phyloP scores from a whole-genome alignment of 495 filamentous ascomycete species.

The Talaromyces proteolyticus region DNA sequence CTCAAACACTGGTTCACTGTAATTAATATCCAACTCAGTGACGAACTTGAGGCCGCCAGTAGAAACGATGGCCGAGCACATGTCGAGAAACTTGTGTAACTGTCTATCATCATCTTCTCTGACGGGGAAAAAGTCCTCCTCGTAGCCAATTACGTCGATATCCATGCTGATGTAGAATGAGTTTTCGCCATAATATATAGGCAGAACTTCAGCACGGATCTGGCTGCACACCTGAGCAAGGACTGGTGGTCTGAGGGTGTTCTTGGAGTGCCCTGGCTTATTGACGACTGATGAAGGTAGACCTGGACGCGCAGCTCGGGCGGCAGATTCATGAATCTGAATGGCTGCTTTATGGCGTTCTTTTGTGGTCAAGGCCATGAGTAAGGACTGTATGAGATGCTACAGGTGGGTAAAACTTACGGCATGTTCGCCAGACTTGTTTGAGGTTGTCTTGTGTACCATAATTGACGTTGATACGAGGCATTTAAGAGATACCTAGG shows the following conservation, averaged over 20 bases:
- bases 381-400: background rate
- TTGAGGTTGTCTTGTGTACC: background rate
- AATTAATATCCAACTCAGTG: background rate
- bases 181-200: background rate
- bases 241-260: constrained; percentile 1
- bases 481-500: background rate
- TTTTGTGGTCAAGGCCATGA: background rate
- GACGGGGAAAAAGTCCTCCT: background rate
- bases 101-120: background rate
- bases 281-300: background rate
- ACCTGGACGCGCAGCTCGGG: background rate
- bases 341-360: background rate
- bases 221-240: background rate
- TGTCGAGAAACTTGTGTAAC: background rate
- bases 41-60: background rate
- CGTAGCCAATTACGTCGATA: background rate
- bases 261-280: background rate
- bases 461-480: background rate
- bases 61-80: background rate
- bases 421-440: background rate
- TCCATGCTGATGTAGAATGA: background rate
- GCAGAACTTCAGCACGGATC: constrained; percentile 1
- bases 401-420: background rate
- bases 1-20: constrained; percentile 1
- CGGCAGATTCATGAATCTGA: background rate